Base-by-base conservation (phyloP, 805 yeast genomes). In the Candida adriatica region DNA sequence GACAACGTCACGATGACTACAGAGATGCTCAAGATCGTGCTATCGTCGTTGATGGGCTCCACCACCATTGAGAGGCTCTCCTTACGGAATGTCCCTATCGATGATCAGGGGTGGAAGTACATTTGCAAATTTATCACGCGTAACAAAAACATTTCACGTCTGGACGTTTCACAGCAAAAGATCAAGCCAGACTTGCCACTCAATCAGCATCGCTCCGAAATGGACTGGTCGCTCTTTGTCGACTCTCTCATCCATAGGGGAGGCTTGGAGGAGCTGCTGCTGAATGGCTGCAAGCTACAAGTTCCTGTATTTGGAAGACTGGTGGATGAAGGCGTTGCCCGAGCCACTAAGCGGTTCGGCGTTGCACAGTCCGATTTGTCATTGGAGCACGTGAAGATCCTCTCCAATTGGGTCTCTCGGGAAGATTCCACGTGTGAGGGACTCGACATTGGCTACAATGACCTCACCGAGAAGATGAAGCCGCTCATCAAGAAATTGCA, bases 391-490 rank as follows among this genome's bases (percentile, higher is more conserved):
- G 53, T 79, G 20, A 63, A 64, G 37, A 56, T 70, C 15, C 37
- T 84, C 16, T 65, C 73, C 6, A 56, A 70, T 28, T 85, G 90
- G 87, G 53, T 81, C 34, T 47, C 60, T 30, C 53, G 45, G 14
- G 53, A 53, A 38, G 55, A 56, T 53, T 48, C 59, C 45, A 53
- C 46, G 14, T 66, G 73, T 16, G 58, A 73, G 41, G 96, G 96
- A 4, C 55, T 88, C 6, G 96, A 87, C 61, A 47, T 88, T 14
- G 94, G 94, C 4, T 88, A 79, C 49, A 88, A 88, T 51, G 88
- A 84, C 51, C 57, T 81, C 22, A 48, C 43, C 23, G 34, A 50
- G 51, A 37, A 56, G 47, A 27, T 49, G 25, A 46, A 45, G 17
- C 51, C 53, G 13, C 30, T 50, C 28, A 46, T 46, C 16, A 50